Evolutionary conservation across 2,329 filamentous ascomycete genomes (phyloP), one percentile per base, ranked within the genome.

Genomic region (Fusarium nygamai): DNA sequence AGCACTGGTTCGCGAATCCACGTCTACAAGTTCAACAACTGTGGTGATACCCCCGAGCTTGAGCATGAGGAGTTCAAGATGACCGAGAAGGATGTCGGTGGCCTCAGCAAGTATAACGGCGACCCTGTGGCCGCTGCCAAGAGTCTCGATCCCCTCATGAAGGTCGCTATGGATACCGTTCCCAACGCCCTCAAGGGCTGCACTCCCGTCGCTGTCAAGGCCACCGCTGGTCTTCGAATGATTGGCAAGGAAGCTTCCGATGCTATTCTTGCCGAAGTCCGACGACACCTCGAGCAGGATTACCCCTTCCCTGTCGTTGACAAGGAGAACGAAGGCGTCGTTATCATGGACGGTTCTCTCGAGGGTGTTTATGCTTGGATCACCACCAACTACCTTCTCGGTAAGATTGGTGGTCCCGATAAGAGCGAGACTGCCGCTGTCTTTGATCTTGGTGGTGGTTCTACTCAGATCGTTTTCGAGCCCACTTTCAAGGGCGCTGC

Each of bases 351-450:
- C 79, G 96, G 96, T 72, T 95, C 94, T 58, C 94, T 98, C 80
- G 96, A 99, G 85, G 96, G 96, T 81, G 96, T 99, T 36, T 99
- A 97, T 81, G 97, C 96, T 61, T 99, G 96, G 96, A 97, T 99
- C 82, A 99, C 96, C 12, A 96, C 95, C 76, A 99, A 99, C 88
- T 99, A 99, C 84, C 92, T 99, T 46, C 91, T 99, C 31, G 96
- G 96, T 80, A 98, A 98, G 86, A 98, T 99, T 83, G 96, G 96
- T 68, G 93, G 94, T 17, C 94, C 95, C 5, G 96, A 98, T 81
- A 91, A 95, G 82, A 94, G 90, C 72, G 93, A 94, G 58, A 98
- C 96, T 4, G 97, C 96, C 46, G 96, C 96, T 58, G 91, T 98
- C 67, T 98, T 99, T 80, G 96, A 99, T 81, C 92, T 99, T 56